Evolutionary conservation across 139 green algal species (phyloP).

Genomic region (Chlamydomonas sp.): DNA sequence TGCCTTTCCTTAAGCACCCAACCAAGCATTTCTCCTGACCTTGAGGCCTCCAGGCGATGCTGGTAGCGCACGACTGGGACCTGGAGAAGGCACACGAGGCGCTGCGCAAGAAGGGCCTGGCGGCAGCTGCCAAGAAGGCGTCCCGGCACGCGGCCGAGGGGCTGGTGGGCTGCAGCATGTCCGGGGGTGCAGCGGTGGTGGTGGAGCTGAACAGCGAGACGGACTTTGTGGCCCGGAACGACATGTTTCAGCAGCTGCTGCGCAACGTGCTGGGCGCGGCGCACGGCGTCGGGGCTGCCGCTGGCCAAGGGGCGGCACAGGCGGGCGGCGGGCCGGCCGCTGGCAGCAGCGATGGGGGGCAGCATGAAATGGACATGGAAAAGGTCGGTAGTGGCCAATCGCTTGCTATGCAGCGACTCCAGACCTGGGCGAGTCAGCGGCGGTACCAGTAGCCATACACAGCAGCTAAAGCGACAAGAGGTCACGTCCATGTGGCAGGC

Average conservation of each 20-base stretch:
- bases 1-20: neutral
- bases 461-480: no score
- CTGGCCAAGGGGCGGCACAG: neutral
- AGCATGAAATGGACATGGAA: conserved; percentile 21
- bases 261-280: conserved; percentile 66
- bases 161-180: conserved; percentile 67
- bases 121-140: conserved; percentile 89
- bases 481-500: no score
- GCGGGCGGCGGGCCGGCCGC: neutral
- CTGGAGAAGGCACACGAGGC: conserved; percentile 68
- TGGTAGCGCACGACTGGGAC: conserved; percentile 74
- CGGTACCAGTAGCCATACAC: no score
- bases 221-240: conserved; percentile 92
- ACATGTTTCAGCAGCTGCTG: conserved; percentile 82
- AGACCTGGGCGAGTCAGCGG: no score
- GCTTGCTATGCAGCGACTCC: neutral
- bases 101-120: conserved; percentile 92
- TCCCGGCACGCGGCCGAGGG: conserved; percentile 84
- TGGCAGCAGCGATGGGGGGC: conserved; percentile 6
- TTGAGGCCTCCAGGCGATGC: conserved; percentile 56
- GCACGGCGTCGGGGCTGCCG: conserved; percentile 36
- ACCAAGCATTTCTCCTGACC: neutral
- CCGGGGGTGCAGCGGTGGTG: neutral
- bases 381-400: conserved; percentile 17
- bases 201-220: conserved; percentile 97